Evolutionary conservation across 2,329 filamentous ascomycete genomes (phyloP), one percentile per base, ranked within the genome.

Genomic region (Leptosphaerulina australis): DNA sequence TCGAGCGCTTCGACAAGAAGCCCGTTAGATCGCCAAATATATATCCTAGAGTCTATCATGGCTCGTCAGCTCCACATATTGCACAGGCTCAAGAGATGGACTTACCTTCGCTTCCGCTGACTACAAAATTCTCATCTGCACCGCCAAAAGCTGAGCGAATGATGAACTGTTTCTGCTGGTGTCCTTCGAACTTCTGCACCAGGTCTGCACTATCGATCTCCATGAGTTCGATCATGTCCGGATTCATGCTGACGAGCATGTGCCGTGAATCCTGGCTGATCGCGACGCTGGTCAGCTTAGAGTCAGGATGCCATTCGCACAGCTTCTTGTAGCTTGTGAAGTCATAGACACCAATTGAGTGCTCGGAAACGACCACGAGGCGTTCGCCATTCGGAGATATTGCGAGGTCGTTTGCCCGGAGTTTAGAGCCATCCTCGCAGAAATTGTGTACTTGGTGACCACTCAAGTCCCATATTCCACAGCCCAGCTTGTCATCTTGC

Each of bases 11-110:
- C 89, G 5, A 99, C 84, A 0, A 88, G 79, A 5, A 82, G 79
- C 5, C 90, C 91, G 26, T 88, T 87, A 71, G 91, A 94, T 71
- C 96, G 90, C 91, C 92, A 97, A 54, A 99, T 90, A 69, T 91
- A 88, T 31, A 97, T 82, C 47, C 82, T 81, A 2, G 83, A 83
- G 71, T 88, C 85, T 86, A 26, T 4, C 17, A 24, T n/a, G 8
- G 17, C 4, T 3, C 2, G 14, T 35, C 21, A 33, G 35, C 12
- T 29, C 20, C 4, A 14, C 2, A 6, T 14, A 2, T n/a, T 10
- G 6, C 20, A n/a, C 5, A 15, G 2, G 11, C 7, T n/a, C 9
- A 12, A 9, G n/a, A 12, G 3, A 9, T 7, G 8, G 15, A 58
- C 78, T 65, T 76, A 91, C 90, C 88, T 81, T 97, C 91, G 64